Base-by-base conservation (phyloP, 1,284 basidiomycete species). In the Pseudozyma thailandica region DNA sequence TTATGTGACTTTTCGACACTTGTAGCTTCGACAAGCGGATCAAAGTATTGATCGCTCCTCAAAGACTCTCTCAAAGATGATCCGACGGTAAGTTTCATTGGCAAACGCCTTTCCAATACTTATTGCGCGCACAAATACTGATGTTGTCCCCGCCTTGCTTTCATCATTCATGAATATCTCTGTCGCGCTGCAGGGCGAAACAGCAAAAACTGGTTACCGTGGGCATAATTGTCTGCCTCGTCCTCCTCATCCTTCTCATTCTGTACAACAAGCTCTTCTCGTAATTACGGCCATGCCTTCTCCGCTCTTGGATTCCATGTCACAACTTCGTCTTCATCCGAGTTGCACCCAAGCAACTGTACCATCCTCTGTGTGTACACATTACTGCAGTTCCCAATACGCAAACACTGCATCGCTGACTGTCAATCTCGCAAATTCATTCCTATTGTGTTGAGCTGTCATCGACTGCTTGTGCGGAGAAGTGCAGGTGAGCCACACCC, bases 1-100 rank as follows among this genome's bases (percentile, higher is more conserved):
- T 8, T 44, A 18, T 28, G 13, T 25, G 15, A 12, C 13, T 26
- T 5, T 20, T 30, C 13, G 28, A 18, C 33, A 35, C 15, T 8
- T 31, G 27, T 66, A 87, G 85, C 84, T 88, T 31, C 84, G 84
- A 35, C 84, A 86, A 58, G 87, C 88, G 9, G 88, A 88, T 64
- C 83, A 84, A 12, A 86, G 85, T 42, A 88, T 89, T 58, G 87
- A 88, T 62, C 82, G 86, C 30, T 88, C 88, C 7, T 85, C 86
- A 4, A 86, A 86, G 35, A 89, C 88, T 10, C 80, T 89, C 33
- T 86, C 86, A 75, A 86, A 86, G 78, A 89, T 89, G 88, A 86
- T 89, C 52, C 85, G 85, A 77, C 86, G 86, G 88, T 88, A 75
- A 79, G 86, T 82, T 31, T 1, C 20, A 16, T 35, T 35, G n/a